Evolutionary conservation across 768 basidiomycete species (phyloP).

Genomic region (Lactifluus pinguis): DNA sequence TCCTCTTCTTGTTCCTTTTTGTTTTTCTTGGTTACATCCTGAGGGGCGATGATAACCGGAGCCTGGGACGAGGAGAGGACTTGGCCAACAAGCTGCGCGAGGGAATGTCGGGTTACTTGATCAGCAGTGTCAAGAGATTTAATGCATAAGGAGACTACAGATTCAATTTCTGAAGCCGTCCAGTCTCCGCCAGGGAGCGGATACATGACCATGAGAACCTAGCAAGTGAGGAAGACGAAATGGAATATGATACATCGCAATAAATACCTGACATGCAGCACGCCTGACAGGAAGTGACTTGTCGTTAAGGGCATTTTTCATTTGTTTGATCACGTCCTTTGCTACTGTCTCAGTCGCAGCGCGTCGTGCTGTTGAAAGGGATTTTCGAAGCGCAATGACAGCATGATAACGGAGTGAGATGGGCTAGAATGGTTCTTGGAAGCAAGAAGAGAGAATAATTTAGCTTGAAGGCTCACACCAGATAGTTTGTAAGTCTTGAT

Average conservation of each 20-base stretch:
- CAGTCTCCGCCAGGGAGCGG: slow-evolving; percentile 47
- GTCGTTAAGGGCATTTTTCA: slow-evolving; percentile 65
- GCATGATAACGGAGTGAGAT: slow-evolving; percentile 79
- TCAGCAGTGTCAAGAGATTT: slow-evolving; percentile 77
- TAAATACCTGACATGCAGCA: slow-evolving; percentile 62
- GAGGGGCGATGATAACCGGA: slow-evolving; percentile 39
- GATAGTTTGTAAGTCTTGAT: slow-evolving; percentile 68
- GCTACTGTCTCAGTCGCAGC: slow-evolving; percentile 70
- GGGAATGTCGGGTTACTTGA: slow-evolving; percentile 70
- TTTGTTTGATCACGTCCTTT: slow-evolving; percentile 81
- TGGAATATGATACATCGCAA: neutral
- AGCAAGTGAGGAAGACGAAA: slow-evolving; percentile 18
- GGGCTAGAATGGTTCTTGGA: slow-evolving; percentile 37
- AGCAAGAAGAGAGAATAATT: neutral
- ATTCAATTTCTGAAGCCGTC: slow-evolving; percentile 65
- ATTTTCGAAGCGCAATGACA: slow-evolving; percentile 65
- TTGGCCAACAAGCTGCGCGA: slow-evolving; percentile 75
- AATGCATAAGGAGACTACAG: slow-evolving; percentile 54
- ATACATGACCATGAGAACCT: slow-evolving; percentile 53
- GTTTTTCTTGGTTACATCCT: slow-evolving; percentile 50
- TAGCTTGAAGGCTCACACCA: slow-evolving; percentile 39
- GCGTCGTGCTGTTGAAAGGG: slow-evolving; percentile 70
- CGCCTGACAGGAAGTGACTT: slow-evolving; percentile 82
- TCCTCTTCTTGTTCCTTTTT: slow-evolving; percentile 53
- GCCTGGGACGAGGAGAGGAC: slow-evolving; percentile 78